A percentile compares a stretch with the other conserved stretches of the same genome.
Conservation (phyloP, 495 filamentous ascomycete species). For the Neurospora discreta region DNA sequence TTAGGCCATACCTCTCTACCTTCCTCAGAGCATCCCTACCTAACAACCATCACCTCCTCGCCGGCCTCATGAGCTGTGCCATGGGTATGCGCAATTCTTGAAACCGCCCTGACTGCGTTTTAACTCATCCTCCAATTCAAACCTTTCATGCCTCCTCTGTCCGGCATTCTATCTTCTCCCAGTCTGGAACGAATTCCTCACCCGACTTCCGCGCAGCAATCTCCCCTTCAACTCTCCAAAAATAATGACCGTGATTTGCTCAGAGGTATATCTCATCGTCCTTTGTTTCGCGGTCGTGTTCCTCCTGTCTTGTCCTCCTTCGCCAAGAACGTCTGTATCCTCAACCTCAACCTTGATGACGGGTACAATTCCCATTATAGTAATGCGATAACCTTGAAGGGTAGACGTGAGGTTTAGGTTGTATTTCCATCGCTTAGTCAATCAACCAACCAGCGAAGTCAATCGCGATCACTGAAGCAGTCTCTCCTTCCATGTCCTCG, state of each 20-base stretch:
- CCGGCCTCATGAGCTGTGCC: neutral
- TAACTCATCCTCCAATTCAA: constrained; percentile 91
- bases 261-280: constrained; percentile 53
- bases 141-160: constrained; percentile 85
- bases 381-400: too few relatives aligned
- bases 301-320: too few relatives aligned
- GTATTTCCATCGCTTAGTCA: too few relatives aligned
- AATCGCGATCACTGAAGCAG: constrained; percentile 70
- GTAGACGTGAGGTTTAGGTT: too few relatives aligned
- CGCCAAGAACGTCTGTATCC: too few relatives aligned
- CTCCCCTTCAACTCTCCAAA: constrained; percentile 86
- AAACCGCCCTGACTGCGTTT: constrained; percentile 90
- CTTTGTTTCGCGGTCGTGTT: too few relatives aligned
- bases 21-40: constrained; percentile 88
- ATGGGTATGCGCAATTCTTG: constrained; percentile 31
- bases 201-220: constrained; percentile 80
- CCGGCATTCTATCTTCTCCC: constrained; percentile 93
- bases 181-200: constrained; percentile 48
- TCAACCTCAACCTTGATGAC: too few relatives aligned
- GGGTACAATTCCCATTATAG: too few relatives aligned
- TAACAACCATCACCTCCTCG: constrained; percentile 29
- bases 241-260: constrained; percentile 76
- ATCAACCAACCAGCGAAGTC: too few relatives aligned
- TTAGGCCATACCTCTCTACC: constrained; percentile 73
- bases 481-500: neutral